Percentiles rank a stretch among this genome's conserved stretches.
phyloP scores from a whole-genome alignment of 2,329 filamentous ascomycete species.

The Colletotrichum karsti region DNA sequence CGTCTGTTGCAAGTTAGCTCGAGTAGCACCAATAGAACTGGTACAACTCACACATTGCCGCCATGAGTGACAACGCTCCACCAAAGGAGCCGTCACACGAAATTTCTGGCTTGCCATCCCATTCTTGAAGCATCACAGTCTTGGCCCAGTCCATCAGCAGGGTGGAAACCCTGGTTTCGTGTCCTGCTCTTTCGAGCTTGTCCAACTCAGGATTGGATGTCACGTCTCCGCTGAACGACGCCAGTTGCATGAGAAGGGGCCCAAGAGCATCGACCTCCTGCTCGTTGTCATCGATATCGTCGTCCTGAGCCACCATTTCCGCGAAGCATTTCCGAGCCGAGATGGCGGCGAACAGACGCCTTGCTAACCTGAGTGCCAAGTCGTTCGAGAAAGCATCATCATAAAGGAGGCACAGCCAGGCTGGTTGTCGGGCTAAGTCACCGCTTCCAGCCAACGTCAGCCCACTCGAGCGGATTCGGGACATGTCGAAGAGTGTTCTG shows the following conservation, averaged over 20 bases:
- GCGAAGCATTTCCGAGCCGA: conserved; percentile 60
- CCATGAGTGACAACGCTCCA: conserved; percentile 78
- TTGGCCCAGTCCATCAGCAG: conserved; percentile 76
- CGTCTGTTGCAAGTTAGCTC: conserved; percentile 52
- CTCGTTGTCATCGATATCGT: conserved; percentile 39
- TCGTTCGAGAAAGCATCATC: conserved; percentile 71
- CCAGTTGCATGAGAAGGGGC: conserved; percentile 61
- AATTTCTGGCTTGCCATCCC: conserved; percentile 80
- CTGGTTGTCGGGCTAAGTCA: conserved; percentile 53
- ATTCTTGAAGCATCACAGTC: conserved; percentile 79
- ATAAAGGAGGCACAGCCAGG: conserved; percentile 64
- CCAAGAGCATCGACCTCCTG: conserved; percentile 53
- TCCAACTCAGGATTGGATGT: conserved; percentile 57
- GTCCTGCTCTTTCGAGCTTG: conserved; percentile 59
- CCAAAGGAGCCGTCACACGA: conserved; percentile 76
- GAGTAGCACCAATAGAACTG: background rate
- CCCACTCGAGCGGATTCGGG: conserved; percentile 65
- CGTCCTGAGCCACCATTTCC: conserved; percentile 48
- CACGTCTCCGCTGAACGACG: conserved; percentile 56
- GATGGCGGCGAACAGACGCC: conserved; percentile 66
- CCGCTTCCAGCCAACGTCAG: conserved; percentile 57
- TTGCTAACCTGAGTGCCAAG: conserved; percentile 66
- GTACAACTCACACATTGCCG: conserved; percentile 72
- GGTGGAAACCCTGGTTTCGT: conserved; percentile 65
- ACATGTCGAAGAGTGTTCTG: conserved; percentile 65